Evolutionary conservation across 768 basidiomycete genomes (phyloP), one percentile per base, ranked within the genome.

Genomic region (Trametes sanguinea): DNA sequence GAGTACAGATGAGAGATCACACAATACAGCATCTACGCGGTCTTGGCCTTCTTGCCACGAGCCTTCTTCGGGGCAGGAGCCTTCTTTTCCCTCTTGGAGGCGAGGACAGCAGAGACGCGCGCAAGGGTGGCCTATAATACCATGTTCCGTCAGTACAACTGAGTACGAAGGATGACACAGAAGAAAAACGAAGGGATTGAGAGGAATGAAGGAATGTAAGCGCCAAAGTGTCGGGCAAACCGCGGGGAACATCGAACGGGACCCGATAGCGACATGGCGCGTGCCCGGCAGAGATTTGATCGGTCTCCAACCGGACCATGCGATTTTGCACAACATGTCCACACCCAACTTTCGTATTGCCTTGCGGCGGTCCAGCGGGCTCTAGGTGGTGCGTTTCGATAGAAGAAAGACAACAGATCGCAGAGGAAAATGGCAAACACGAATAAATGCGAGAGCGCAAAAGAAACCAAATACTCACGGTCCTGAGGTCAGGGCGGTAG

Each of bases 241-340:
- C 87, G 81, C 71, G 60, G 73, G 37, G 75, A 35, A 79, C 72
- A 76, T 76, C 80, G 81, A 81, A 87, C 86, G 85, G 80, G 74
- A 77, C 74, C 87, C 87, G 87, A 89, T 89, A 89, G 88, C 86
- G 87, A 87, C 83, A 84, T 82, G 85, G 82, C 78, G 81, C 79
- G 78, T 82, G 73, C 77, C 79, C 78, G 73, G 69, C 69, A 58
- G 76, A 74, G 79, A 80, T 81, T 85, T 86, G 87, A 87, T 85
- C 83, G 80, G 71, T 81, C 81, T 79, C 72, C 73, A 70, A 62
- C 70, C 74, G 74, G 74, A 69, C 73, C 74, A 74, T 63, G 74
- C 68, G 76, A 72, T 94, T 76, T 94, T 86, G 91, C 91, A 94
- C 83, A 89, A 40, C 90, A 77, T 90, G 87, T 94, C 91, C 90